Evolutionary conservation across 1,284 basidiomycete species (phyloP).

Genomic region (Sanghuangporus sanghuang): DNA sequence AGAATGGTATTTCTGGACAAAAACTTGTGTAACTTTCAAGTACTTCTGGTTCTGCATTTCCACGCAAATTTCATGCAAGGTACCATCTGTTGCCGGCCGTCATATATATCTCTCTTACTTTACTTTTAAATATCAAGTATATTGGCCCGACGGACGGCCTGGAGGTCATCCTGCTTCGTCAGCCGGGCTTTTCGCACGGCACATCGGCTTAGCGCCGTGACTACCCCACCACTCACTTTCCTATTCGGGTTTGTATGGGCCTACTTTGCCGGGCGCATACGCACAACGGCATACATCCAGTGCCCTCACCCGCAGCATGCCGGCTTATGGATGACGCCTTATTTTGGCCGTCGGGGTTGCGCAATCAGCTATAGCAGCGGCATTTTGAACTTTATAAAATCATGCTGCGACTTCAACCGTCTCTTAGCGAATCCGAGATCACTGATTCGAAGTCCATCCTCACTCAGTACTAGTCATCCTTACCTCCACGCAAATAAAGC

Average conservation of each 20-base stretch:
- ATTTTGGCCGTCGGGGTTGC: not conserved
- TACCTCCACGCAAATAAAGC: not conserved
- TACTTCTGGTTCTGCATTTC: too few relatives aligned
- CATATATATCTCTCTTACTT: not conserved
- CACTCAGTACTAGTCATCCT: not conserved
- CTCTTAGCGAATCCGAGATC: not conserved
- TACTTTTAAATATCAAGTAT: too few relatives aligned
- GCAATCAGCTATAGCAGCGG: not conserved
- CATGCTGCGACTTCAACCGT: not conserved
- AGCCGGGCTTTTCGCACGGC: not conserved
- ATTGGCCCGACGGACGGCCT: too few relatives aligned
- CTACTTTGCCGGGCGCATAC: not conserved
- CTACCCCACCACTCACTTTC: too few relatives aligned
- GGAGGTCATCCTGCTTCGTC: not conserved
- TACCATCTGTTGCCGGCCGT: too few relatives aligned
- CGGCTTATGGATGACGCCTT: not conserved
- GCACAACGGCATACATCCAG: not conserved
- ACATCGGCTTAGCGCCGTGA: not conserved
- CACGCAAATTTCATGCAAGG: too few relatives aligned
- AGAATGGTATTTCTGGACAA: too few relatives aligned
- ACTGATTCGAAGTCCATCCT: not conserved
- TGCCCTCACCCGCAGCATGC: not conserved
- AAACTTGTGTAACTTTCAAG: too few relatives aligned
- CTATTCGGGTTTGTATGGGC: not conserved
- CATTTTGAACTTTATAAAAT: not conserved